These are phyloP conservation scores for Nannochloropsis gaditana DNA, from an alignment of 108 stramenopile genomes.

Conservation along the genomic window DNA sequence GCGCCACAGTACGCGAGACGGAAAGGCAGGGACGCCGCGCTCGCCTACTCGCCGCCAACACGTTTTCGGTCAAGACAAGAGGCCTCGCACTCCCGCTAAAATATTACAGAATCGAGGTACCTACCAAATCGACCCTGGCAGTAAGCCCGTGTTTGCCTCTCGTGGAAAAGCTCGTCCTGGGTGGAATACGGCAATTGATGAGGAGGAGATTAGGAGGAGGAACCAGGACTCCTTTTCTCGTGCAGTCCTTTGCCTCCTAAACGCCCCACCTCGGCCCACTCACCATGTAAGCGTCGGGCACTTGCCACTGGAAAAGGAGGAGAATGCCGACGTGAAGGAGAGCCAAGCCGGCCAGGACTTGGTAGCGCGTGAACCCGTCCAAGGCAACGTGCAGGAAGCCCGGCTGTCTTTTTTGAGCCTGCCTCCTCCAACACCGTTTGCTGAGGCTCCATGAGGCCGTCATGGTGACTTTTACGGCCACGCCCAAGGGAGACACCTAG, in stretches of 20 bases:
- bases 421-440: background rate
- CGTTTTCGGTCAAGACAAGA: no score
- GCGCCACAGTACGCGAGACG: no score
- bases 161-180: slow-evolving; percentile 45
- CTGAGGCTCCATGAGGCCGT: background rate
- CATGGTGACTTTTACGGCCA: background rate
- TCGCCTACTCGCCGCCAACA: no score
- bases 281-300: slow-evolving; percentile 11
- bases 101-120: background rate
- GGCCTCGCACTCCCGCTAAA: no score
- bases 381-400: slow-evolving; percentile 15
- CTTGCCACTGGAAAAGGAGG: background rate
- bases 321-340: background rate
- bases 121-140: slow-evolving; percentile 37
- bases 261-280: background rate
- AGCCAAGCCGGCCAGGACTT: background rate
- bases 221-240: background rate
- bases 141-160: slow-evolving; percentile 31
- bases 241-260: background rate
- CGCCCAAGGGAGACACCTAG: no score
- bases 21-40: no score
- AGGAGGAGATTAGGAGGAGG: background rate
- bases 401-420: background rate
- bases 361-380: background rate
- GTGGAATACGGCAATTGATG: background rate